Evolutionary conservation across 495 filamentous ascomycete genomes (phyloP).

Genomic region (Darksidea phi): DNA sequence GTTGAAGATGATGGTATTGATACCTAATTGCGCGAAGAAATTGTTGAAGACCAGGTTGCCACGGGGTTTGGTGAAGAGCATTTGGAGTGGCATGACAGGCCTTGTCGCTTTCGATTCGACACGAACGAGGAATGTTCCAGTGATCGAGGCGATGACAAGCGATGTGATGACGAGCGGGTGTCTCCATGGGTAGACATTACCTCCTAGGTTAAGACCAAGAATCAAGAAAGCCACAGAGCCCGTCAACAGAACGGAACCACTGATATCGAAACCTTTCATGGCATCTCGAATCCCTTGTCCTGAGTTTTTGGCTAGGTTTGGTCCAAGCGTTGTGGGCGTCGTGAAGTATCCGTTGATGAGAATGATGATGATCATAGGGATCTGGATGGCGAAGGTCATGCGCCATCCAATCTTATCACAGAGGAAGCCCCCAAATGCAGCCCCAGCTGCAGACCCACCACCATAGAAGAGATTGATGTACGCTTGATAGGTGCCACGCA

Average conservation of each 20-base stretch:
- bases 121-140: constrained; percentile 59
- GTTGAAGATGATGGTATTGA: constrained; percentile 74
- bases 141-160: constrained; percentile 55
- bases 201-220: constrained; percentile 72
- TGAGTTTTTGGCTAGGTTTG: constrained; percentile 49
- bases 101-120: constrained; percentile 60
- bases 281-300: constrained; percentile 55
- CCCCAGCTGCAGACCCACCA: constrained; percentile 61
- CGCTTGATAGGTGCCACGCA: constrained; percentile 72
- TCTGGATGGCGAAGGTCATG: constrained; percentile 67
- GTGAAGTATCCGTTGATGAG: constrained; percentile 56
- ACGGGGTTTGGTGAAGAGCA: constrained; percentile 60
- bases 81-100: constrained; percentile 69
- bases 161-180: constrained; percentile 68
- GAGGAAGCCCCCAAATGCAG: constrained; percentile 70
- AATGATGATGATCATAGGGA: constrained; percentile 62
- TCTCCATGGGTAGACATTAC: constrained; percentile 72
- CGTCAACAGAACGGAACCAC: constrained; percentile 65
- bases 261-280: constrained; percentile 66
- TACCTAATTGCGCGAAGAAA: constrained; percentile 60
- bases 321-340: constrained; percentile 60
- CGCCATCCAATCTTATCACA: constrained; percentile 75
- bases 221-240: constrained; percentile 64
- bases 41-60: constrained; percentile 69
- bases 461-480: constrained; percentile 71